Base-by-base conservation (phyloP, 352 stramenopile species). In the Phytophthora hybrid region DNA sequence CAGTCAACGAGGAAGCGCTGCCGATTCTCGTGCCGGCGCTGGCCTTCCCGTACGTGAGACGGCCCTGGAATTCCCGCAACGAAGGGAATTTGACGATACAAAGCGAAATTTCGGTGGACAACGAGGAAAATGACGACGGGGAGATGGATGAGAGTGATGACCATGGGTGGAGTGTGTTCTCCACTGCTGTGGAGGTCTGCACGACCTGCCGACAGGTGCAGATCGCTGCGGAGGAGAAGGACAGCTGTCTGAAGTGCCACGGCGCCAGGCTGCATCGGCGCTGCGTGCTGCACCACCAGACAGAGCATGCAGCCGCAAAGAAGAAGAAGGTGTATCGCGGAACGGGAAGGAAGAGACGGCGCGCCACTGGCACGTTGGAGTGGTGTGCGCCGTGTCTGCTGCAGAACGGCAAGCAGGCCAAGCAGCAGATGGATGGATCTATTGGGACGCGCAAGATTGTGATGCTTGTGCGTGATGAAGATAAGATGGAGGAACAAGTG, bases 141-240 rank as follows among this genome's bases (percentile, higher is more conserved):
- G 49, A 61, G 2, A 47, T 75, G 37, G 46, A 37, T 9, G 44
- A 58, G 26, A 63, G 37, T 58, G 75, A 77, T 32, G 54, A 10
- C 3, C 59, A 51, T 6, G 46, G 64, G 0, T 86, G 79, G 80
- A 59, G 57, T 44, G 71, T 90, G 26, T 73, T 90, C 14, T 79
- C 77, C 0, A 76, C 78, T 51, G 47, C 66, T 1, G 59, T 94
- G 57, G 77, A 90, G 34, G 76, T 93, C 16, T 93, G 87, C 56
- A 77, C 67, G 34, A 79, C 73, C 4, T 94, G 87, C 54, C 75
- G 84, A 41, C 84, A 92, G 49, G 75, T 92, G 54, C 69, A 87
- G 51, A 77, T 94, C 57, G 54, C n/a, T 5, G 14, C 59, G 0
- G 65, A 63, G 7, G 82, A 94, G 7, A 65, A 44, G 34, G 61